These are phyloP conservation scores for Acer campestre DNA, from an alignment of 345 rosid species.

Conservation along the genomic window DNA sequence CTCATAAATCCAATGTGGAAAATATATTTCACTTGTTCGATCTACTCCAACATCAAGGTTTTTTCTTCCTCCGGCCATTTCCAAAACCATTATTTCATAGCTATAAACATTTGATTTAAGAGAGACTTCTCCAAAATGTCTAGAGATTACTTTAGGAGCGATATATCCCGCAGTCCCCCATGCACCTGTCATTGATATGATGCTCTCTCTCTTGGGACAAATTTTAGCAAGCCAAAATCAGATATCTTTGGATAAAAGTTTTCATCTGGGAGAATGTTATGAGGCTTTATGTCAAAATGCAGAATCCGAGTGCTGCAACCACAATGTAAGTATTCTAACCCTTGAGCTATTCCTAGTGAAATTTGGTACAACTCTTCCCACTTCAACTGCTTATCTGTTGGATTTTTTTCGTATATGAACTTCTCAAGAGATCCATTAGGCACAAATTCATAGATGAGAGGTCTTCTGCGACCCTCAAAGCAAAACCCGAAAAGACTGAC, in stretches of 20 bases:
- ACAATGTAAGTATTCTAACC: background rate
- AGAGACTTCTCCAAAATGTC: background rate
- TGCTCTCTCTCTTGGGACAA: background rate
- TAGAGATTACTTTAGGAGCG: background rate
- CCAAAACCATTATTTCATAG: background rate
- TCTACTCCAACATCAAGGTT: background rate
- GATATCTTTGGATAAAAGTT: background rate
- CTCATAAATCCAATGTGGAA: background rate
- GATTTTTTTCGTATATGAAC: background rate
- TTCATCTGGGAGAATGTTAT: background rate
- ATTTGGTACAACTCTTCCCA: background rate
- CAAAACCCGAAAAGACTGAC: background rate
- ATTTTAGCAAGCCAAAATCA: background rate
- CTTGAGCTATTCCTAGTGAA: background rate
- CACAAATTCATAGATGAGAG: background rate
- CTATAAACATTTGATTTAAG: slow-evolving; percentile 1
- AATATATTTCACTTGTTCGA: background rate
- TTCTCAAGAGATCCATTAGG: slow-evolving; percentile 1
- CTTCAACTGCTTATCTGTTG: background rate
- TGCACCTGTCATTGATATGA: background rate
- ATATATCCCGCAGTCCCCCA: background rate
- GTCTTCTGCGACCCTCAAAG: background rate
- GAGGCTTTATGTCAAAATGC: background rate
- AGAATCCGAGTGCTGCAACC: background rate
- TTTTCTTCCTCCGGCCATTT: background rate